phyloP scores from a whole-genome alignment of 2,329 filamentous ascomycete genomes.

The Verticillium albo-atrum region DNA sequence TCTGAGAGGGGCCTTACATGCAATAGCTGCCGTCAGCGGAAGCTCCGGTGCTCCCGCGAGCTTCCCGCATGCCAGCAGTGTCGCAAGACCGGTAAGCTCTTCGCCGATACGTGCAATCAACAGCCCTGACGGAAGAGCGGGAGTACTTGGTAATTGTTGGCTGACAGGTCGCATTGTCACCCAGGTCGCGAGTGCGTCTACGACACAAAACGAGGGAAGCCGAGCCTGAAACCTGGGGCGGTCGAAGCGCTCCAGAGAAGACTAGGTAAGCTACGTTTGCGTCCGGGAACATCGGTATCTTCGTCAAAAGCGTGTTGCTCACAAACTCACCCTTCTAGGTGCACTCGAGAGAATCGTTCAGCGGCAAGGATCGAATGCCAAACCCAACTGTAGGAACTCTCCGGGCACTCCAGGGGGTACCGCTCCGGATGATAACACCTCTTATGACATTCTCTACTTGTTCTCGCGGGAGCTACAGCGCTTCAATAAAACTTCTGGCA shows the following conservation, averaged over 20 bases:
- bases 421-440: constrained; percentile 2
- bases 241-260: constrained; percentile 29
- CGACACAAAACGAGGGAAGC: constrained; percentile 25
- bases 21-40: constrained; percentile 8
- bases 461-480: constrained; percentile 6
- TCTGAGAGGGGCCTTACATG: constrained; percentile 4
- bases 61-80: constrained; percentile 7
- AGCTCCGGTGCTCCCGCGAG: constrained; percentile 6
- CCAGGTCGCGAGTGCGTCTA: constrained; percentile 22
- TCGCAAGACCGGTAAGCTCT: constrained; percentile 6
- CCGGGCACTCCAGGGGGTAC: neutral
- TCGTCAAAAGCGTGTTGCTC: neutral
- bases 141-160: neutral
- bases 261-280: constrained; percentile 16
- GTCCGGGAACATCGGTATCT: neutral
- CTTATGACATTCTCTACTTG: constrained; percentile 7
- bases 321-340: constrained; percentile 7
- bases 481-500: neutral
- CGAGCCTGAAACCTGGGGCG: constrained; percentile 31
- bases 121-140: neutral
- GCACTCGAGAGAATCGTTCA: constrained; percentile 7
- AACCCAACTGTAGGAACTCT: neutral
- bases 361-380: neutral
- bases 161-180: neutral
- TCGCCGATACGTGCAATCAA: neutral